Evolutionary conservation across 352 stramenopile genomes (phyloP).

Genomic region (Phytophthora tubulina): DNA sequence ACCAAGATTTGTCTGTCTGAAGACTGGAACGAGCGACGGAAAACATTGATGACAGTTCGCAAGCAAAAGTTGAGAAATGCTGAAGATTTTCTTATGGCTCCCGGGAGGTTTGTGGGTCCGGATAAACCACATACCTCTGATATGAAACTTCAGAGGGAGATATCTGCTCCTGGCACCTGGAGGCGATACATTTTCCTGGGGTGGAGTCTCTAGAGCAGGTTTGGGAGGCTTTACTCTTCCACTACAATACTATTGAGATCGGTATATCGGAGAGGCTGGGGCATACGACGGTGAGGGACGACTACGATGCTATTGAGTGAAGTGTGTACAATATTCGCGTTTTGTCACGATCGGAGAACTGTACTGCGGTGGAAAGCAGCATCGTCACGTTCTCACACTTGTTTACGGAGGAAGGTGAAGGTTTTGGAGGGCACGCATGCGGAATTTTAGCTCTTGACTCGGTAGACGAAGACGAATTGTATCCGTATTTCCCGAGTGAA

Average conservation of each 20-base stretch:
- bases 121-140: conserved; percentile 26
- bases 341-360: conserved; percentile 22
- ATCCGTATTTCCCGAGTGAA: conserved; percentile 24
- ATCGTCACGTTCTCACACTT: conserved; percentile 34
- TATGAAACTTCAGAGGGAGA: conserved; percentile 33
- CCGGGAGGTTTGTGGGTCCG: conserved; percentile 26
- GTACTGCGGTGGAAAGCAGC: conserved; percentile 26
- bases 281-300: conserved; percentile 46
- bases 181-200: conserved; percentile 39
- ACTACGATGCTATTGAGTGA: conserved; percentile 40
- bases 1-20: conserved; percentile 27
- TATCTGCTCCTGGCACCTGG: conserved; percentile 34
- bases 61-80: conserved; percentile 34
- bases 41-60: conserved; percentile 36
- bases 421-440: conserved; percentile 17
- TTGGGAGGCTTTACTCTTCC: conserved; percentile 45
- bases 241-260: conserved; percentile 54
- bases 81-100: conserved; percentile 35
- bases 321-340: conserved; percentile 35
- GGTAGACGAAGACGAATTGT: conserved; percentile 41
- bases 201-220: conserved; percentile 42
- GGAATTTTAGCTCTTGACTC: conserved; percentile 35
- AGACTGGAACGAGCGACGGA: conserved; percentile 39
- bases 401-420: conserved; percentile 11
- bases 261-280: conserved; percentile 51